Base-by-base conservation (phyloP, 257 asterid genomes). In the Salvia hispanica region DNA sequence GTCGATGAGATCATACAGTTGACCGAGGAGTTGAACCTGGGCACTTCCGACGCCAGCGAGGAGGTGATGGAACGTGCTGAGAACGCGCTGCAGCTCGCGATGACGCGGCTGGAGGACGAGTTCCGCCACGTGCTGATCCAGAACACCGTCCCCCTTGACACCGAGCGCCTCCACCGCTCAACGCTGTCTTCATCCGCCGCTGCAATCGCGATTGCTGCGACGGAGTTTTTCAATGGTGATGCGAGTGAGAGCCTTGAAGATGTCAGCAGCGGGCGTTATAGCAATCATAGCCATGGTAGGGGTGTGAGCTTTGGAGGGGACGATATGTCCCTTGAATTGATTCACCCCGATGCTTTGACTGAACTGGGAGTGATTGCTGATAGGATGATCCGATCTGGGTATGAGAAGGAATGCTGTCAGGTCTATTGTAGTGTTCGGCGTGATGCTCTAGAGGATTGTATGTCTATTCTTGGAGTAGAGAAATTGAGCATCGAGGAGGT, bases 401-500 rank as follows among this genome's bases (percentile, higher is more conserved):
- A 94, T 64, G 99, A 88, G 18, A 90, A 89, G 80, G 99, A 94
- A 72, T 91, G 99, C 67, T 90, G 92, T 61, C 96, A 94, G 85
- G 95, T 83, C 15, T 94, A 94, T 62, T 86, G 91, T 13, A 85
- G 81, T 56, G 95, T 91, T 14, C 87, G 96, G 9, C 85, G 97
- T n/a, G 95, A 88, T 74, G 96, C 82, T 40, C 83, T 94, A 2
- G 97, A 91, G 52, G 99, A 94, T 67, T 86, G 86, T 76, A 67
- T 94, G 92, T 68, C 73, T 16, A 87, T 81, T 58, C 88, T 94
- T 52, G 97, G 90, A 45, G 88, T 91, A 25, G 97, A 94, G 78
- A 91, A 82, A 68, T 52, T 88, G 81, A 94, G 99, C 75, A 94
- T 94, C 64, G 99, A 94, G 85, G 97, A 94, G 80, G 99, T 94